Conservation (phyloP, 495 filamentous ascomycete species). For the Aspergillus affinis region DNA sequence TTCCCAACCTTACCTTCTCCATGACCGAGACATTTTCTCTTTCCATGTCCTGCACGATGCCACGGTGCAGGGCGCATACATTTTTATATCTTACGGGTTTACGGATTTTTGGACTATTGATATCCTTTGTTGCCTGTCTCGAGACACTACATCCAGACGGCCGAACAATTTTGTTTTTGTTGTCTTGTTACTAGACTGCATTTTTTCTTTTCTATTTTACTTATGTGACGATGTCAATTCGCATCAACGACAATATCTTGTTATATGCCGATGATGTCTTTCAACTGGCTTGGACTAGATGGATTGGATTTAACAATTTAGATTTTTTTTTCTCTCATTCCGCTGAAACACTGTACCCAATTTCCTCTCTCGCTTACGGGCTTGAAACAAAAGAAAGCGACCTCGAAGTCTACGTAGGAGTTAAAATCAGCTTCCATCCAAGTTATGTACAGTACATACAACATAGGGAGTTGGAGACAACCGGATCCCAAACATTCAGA, state of each 20-base stretch:
- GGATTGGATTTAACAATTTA: slow-evolving; percentile 1
- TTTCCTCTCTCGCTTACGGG: no score
- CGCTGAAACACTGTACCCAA: no score
- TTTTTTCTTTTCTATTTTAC: slow-evolving; percentile 3
- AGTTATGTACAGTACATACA: no score
- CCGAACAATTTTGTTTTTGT: slow-evolving; percentile 11
- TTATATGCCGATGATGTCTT: slow-evolving; percentile 1
- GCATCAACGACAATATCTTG: slow-evolving; percentile 8
- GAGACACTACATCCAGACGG: slow-evolving; percentile 7
- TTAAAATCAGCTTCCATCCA: no score
- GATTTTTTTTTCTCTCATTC: not conserved
- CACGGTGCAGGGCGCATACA: no score
- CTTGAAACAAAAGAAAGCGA: no score
- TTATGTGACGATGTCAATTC: slow-evolving; percentile 18
- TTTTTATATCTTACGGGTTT: slow-evolving; percentile 5
- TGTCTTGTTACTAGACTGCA: slow-evolving; percentile 17
- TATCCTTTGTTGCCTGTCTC: slow-evolving; percentile 30
- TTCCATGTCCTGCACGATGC: no score
- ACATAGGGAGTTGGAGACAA: no score
- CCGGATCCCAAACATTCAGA: no score
- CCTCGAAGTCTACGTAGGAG: no score
- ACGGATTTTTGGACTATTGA: slow-evolving; percentile 29
- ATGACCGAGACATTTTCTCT: no score
- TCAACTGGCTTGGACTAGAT: slow-evolving; percentile 8
- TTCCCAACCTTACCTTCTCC: not conserved